Evolutionary conservation across 345 rosid genomes (phyloP).

Genomic region (Hirschfeldia incana): DNA sequence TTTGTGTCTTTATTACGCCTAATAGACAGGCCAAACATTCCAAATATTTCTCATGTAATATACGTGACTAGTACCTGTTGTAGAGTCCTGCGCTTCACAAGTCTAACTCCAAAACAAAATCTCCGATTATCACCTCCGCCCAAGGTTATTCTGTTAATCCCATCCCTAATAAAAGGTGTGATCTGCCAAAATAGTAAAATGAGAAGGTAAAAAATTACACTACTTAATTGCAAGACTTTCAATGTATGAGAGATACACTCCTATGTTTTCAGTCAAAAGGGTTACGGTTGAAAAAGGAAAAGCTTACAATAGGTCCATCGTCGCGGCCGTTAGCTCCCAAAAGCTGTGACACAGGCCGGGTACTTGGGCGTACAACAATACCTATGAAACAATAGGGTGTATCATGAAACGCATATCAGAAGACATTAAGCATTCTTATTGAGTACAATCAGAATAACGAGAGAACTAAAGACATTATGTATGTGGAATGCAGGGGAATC

Average conservation of each 20-base stretch:
- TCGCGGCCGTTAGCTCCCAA: constrained; percentile 96
- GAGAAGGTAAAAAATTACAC: neutral
- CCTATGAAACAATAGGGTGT: constrained; percentile 43
- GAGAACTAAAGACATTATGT: neutral
- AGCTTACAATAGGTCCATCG: constrained; percentile 90
- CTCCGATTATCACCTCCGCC: constrained; percentile 78
- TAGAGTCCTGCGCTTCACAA: constrained; percentile 72
- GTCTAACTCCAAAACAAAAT: constrained; percentile 89
- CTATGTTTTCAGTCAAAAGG: neutral
- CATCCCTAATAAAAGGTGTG: constrained; percentile 67
- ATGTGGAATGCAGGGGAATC: neutral
- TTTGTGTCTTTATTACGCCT: neutral
- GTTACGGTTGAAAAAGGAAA: constrained; percentile 19
- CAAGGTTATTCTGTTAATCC: constrained; percentile 73
- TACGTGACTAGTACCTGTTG: constrained; percentile 59
- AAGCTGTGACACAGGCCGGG: constrained; percentile 84
- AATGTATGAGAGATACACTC: constrained; percentile 4
- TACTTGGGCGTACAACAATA: constrained; percentile 65
- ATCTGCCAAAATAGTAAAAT: constrained; percentile 52
- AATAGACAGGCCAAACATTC: neutral
- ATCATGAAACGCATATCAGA: constrained; percentile 15
- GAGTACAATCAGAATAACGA: constrained; percentile 1
- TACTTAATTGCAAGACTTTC: neutral
- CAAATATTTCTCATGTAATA: constrained; percentile 10
- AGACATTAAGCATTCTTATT: neutral